These are phyloP conservation scores for Alisma plantagoaquatica DNA, from an alignment of 106 monocot species.

Conservation along the genomic window DNA sequence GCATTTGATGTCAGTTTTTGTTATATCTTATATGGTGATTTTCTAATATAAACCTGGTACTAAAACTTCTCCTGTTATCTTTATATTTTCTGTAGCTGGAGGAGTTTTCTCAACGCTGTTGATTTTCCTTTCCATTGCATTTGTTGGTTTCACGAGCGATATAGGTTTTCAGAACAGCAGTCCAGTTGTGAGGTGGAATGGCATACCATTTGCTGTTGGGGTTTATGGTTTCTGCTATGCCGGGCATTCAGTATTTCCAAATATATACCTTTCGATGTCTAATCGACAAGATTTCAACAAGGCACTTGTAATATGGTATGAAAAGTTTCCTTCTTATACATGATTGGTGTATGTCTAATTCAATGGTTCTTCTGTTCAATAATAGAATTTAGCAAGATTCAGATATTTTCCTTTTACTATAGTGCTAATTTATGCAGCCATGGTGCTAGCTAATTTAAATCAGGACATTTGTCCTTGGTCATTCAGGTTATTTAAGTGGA, in stretches of 20 bases:
- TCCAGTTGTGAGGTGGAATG: slow-evolving; percentile 54
- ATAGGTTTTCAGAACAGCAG: slow-evolving; percentile 59
- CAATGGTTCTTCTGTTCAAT: background rate
- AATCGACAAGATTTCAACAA: slow-evolving; percentile 58
- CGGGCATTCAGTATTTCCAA: slow-evolving; percentile 93
- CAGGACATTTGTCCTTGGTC: too few relatives aligned
- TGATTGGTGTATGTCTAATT: background rate
- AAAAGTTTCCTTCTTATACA: background rate
- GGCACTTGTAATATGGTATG: slow-evolving; percentile 50
- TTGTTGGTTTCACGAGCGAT: slow-evolving; percentile 43
- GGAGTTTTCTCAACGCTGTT: slow-evolving; percentile 75
- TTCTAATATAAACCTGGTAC: too few relatives aligned
- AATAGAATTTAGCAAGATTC: too few relatives aligned
- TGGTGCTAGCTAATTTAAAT: too few relatives aligned
- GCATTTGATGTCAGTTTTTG: slow-evolving; percentile 1
- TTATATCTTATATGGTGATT: too few relatives aligned
- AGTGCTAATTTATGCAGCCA: too few relatives aligned
- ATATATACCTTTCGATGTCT: slow-evolving; percentile 93
- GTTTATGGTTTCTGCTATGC: slow-evolving; percentile 94
- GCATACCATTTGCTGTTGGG: slow-evolving; percentile 81
- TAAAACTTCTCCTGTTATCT: too few relatives aligned
- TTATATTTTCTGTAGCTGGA: slow-evolving; percentile 46
- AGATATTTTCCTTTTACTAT: background rate
- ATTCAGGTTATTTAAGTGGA: too few relatives aligned
- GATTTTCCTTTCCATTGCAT: slow-evolving; percentile 58